These are phyloP conservation scores for Carex arenaria DNA, from an alignment of 202 grass and related monocot species.

Conservation along the genomic window DNA sequence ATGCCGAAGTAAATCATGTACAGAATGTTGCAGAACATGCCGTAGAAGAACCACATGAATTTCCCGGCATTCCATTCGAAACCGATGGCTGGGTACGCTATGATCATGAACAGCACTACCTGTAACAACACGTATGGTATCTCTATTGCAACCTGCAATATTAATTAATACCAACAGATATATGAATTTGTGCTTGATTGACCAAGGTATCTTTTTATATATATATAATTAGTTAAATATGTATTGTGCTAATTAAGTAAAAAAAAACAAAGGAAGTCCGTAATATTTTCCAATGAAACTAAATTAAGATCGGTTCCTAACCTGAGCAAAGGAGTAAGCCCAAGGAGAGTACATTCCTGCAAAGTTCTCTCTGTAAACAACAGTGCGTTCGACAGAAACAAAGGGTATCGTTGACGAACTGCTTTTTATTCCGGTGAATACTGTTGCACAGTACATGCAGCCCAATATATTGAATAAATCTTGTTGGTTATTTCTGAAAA, in stretches of 20 bases:
- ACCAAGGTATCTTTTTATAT: background rate
- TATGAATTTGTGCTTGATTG: background rate
- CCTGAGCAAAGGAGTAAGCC: conserved; percentile 73
- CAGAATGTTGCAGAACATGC: conserved; percentile 36
- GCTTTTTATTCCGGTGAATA: conserved; percentile 56
- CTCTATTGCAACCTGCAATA: conserved; percentile 63
- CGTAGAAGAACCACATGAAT: conserved; percentile 44
- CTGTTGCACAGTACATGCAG: conserved; percentile 40
- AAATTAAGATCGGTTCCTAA: background rate
- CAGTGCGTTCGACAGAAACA: conserved; percentile 48
- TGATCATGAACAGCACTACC: conserved; percentile 53
- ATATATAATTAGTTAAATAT: too few relatives aligned
- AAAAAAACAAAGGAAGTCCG: too few relatives aligned
- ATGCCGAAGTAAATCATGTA: conserved; percentile 43
- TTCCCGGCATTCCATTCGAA: conserved; percentile 34
- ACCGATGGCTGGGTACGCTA: conserved; percentile 63
- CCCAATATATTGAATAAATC: conserved; percentile 74
- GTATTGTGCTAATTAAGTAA: too few relatives aligned
- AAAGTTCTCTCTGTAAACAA: conserved; percentile 78
- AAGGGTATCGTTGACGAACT: conserved; percentile 63
- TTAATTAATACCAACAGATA: background rate
- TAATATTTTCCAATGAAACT: background rate
- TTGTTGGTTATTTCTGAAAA: conserved; percentile 63
- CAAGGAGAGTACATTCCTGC: conserved; percentile 88
- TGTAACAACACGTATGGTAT: conserved; percentile 87